These are phyloP conservation scores for Tylopilus balloui DNA, from an alignment of 768 basidiomycete species.

Conservation along the genomic window DNA sequence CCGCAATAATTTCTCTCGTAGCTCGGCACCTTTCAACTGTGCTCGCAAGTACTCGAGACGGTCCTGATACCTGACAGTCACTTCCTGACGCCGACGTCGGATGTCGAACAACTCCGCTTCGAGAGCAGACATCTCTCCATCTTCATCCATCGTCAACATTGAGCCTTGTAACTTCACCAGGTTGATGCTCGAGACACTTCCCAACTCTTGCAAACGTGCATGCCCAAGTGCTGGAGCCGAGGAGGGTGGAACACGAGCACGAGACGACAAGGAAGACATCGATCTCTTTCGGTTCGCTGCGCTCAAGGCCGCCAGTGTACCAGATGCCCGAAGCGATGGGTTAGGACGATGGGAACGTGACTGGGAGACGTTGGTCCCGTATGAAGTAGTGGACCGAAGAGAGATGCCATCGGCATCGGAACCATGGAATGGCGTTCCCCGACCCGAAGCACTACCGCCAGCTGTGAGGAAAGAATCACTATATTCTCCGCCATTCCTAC, in stretches of 20 bases:
- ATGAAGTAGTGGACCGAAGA: slow-evolving; percentile 50
- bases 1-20: slow-evolving; percentile 76
- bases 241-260: slow-evolving; percentile 37
- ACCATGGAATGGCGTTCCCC: slow-evolving; percentile 29
- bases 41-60: slow-evolving; percentile 78
- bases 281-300: slow-evolving; percentile 53
- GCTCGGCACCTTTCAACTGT: slow-evolving; percentile 76
- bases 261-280: slow-evolving; percentile 55
- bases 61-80: slow-evolving; percentile 65
- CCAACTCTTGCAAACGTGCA: slow-evolving; percentile 30
- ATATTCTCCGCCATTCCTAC: slow-evolving; percentile 25
- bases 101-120: slow-evolving; percentile 69
- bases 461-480: slow-evolving; percentile 23
- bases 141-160: slow-evolving; percentile 29
- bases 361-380: slow-evolving; percentile 44
- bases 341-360: slow-evolving; percentile 43
- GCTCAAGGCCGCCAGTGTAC: slow-evolving; percentile 23
- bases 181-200: slow-evolving; percentile 46
- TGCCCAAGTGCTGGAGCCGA: slow-evolving; percentile 29
- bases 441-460: slow-evolving; percentile 25
- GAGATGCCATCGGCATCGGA: slow-evolving; percentile 49
- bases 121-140: slow-evolving; percentile 33
- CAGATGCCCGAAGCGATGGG: slow-evolving; percentile 34
- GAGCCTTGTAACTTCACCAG: slow-evolving; percentile 40
- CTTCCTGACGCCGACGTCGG: slow-evolving; percentile 63